Evolutionary conservation across 768 basidiomycete genomes (phyloP), one percentile per base, ranked within the genome.

Genomic region (Collybia mongolica): DNA sequence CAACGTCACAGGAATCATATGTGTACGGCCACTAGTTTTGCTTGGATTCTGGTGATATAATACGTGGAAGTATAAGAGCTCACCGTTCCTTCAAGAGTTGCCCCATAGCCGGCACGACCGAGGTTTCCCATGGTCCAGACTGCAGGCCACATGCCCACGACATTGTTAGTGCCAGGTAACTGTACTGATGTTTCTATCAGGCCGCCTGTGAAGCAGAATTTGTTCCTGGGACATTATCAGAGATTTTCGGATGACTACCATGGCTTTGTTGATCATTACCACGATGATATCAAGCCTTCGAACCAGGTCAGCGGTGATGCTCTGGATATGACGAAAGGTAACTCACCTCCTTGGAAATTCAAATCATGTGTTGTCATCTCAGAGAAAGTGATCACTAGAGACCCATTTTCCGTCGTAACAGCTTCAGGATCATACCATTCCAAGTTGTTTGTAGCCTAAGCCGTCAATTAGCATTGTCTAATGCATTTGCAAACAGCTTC

Each of bases 371-470:
- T 86, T 45, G 59, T 57, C 62, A 73, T 84, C 64, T 80, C 67
- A 24, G 60, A 75, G 61, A 91, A 72, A 8, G 83, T 88, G 58
- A 93, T 84, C 39, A 85, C 78, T 35, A 96, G 80, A 32, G 76
- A 73, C 17, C 93, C 92, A 56, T 79, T 74, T 39, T 65, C 62
- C 8, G 93, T 95, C 2, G 82, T 85, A 39, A 91, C 69, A 8
- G 84, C 83, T 24, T 72, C 81, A 0, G 92, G 92, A 56, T 89
- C 87, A 65, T 95, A 93, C 91, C 92, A 96, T 66, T 97, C 90
- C 60, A 88, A 53, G 58, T 90, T 84, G 52, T 81, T 81, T 3
- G 88, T 84, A 46, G 77, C 65, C 75, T 75, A 37, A 72, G 70
- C 74, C 66, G 44, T 14, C 28, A 20, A 39, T 37, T 14, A 42